Conservation (phyloP, 371 early-diverging fungal genomes). For the Umbelopsis sp. region DNA sequence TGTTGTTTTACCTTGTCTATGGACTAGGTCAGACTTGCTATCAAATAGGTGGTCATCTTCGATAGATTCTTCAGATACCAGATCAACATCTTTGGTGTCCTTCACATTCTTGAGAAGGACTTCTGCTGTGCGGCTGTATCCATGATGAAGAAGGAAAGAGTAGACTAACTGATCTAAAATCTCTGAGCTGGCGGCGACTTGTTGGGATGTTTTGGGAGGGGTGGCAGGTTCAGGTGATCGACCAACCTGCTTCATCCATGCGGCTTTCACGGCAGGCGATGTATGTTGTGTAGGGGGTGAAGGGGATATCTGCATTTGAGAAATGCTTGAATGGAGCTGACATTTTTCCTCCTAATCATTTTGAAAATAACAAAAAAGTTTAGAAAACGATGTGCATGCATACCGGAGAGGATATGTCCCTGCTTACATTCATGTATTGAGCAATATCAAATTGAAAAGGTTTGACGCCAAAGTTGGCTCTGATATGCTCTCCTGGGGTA, state of each 20-base stretch:
- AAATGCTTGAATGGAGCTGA: not conserved
- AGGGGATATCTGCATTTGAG: not conserved
- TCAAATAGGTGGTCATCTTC: not conserved
- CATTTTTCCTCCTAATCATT: not conserved
- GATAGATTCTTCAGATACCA: not conserved
- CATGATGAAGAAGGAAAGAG: slow-evolving; percentile 78
- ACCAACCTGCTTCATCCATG: slow-evolving; percentile 16
- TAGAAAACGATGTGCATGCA: not conserved
- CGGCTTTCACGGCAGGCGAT: not conserved
- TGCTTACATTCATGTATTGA: slow-evolving; percentile 68
- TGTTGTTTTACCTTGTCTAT: slow-evolving; percentile 2
- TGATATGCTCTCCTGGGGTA: slow-evolving; percentile 84
- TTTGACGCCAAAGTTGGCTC: slow-evolving; percentile 89
- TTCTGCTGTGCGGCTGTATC: slow-evolving; percentile 72
- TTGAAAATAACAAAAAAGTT: not conserved
- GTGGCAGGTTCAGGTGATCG: not conserved
- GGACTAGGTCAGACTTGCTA: not conserved
- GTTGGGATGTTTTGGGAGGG: slow-evolving; percentile 1
- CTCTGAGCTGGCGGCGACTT: slow-evolving; percentile 10
- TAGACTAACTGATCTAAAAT: slow-evolving; percentile 65
- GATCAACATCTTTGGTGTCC: slow-evolving; percentile 15
- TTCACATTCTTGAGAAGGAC: slow-evolving; percentile 51
- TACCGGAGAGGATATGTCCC: not conserved
- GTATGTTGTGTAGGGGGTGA: not conserved
- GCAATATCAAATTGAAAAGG: slow-evolving; percentile 89